Conservation (phyloP, 2,329 filamentous ascomycete genomes). For the Dactylellina drechsleri region DNA sequence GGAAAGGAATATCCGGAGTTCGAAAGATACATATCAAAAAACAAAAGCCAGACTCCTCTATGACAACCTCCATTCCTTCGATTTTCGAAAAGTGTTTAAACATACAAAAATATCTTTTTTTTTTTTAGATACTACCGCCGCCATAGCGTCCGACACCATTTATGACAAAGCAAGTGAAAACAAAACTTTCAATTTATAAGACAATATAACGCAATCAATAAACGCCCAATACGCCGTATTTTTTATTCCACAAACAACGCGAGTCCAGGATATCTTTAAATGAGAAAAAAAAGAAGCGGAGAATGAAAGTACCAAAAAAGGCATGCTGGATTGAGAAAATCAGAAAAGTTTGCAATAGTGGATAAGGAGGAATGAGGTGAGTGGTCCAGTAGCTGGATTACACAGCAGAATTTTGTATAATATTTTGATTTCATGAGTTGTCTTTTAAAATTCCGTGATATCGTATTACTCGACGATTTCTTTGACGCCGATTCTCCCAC, state of each 20-base stretch:
- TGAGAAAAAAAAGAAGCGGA: constrained; percentile 2
- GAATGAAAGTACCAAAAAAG: background rate
- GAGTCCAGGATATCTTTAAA: constrained; percentile 51
- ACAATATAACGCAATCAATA: background rate
- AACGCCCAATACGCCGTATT: constrained; percentile 35
- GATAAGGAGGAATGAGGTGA: background rate
- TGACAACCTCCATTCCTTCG: background rate
- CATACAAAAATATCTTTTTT: no score
- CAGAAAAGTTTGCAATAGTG: background rate
- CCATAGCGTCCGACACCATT: constrained; percentile 22
- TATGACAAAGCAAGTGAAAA: constrained; percentile 28
- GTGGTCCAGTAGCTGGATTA: background rate
- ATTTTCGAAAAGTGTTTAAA: constrained; percentile 8
- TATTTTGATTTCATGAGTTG: background rate
- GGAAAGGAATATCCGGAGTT: no score
- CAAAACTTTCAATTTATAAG: constrained; percentile 12
- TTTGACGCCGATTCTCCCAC: constrained; percentile 48
- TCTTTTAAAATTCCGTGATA: constrained; percentile 1
- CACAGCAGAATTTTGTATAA: background rate
- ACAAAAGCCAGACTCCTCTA: constrained; percentile 22
- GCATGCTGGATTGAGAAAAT: constrained; percentile 1
- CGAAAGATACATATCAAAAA: no score
- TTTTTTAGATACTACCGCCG: background rate
- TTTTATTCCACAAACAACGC: constrained; percentile 27
- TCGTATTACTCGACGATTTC: constrained; percentile 42